phyloP scores from a whole-genome alignment of 768 basidiomycete genomes.

The Hemileccinum rubropunctum region DNA sequence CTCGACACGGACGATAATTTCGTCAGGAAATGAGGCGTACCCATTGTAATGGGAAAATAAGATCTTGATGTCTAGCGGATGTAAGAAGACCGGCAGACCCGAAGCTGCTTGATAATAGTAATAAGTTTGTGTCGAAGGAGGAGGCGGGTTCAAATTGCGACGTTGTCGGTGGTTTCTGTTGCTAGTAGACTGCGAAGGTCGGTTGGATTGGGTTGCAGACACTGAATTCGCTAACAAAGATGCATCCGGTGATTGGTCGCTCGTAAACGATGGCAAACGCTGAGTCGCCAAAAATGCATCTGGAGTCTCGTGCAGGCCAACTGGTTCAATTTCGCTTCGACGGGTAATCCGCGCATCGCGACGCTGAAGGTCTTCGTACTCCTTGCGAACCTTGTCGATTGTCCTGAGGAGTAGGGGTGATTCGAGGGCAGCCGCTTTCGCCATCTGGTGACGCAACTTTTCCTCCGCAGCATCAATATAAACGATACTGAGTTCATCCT shows the following conservation, averaged over 20 bases:
- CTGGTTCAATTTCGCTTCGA: constrained; percentile 20
- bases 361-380: constrained; percentile 52
- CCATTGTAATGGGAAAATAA: constrained; percentile 78
- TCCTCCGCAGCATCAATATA: constrained; percentile 80
- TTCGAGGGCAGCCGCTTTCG: constrained; percentile 74
- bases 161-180: constrained; percentile 57
- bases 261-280: constrained; percentile 16
- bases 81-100: constrained; percentile 88
- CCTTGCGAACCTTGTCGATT: constrained; percentile 60
- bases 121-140: constrained; percentile 86
- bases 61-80: constrained; percentile 94
- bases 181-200: constrained; percentile 6
- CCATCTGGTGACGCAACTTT: constrained; percentile 77
- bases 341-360: constrained; percentile 22
- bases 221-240: constrained; percentile 5
- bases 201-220: neutral
- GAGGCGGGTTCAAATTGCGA: constrained; percentile 81
- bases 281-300: constrained; percentile 56
- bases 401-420: constrained; percentile 59
- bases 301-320: constrained; percentile 43
- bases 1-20: constrained; percentile 78
- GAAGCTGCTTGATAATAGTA: constrained; percentile 95
- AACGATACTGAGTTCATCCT: constrained; percentile 71
- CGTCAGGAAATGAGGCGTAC: constrained; percentile 83
- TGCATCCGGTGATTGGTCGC: constrained; percentile 2